These are phyloP conservation scores for Penicillium bovifimosum DNA, from an alignment of 495 filamentous ascomycete genomes.

Conservation along the genomic window DNA sequence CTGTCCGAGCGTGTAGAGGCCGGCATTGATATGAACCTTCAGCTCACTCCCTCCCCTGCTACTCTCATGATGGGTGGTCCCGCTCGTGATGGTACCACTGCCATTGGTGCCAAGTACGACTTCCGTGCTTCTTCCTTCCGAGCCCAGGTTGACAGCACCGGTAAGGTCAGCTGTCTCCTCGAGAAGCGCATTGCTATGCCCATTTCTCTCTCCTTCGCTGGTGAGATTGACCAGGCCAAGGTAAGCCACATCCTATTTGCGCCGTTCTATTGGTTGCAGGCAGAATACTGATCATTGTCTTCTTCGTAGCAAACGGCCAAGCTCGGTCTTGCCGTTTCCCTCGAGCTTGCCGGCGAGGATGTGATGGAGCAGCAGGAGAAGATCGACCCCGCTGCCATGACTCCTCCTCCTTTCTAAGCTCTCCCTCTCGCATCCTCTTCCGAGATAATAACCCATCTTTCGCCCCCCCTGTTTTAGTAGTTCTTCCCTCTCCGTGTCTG, in stretches of 20 bases:
- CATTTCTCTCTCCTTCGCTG: conserved; percentile 87
- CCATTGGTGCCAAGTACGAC: conserved; percentile 95
- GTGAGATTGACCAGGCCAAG: conserved; percentile 94
- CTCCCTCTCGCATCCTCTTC: conserved; percentile 7
- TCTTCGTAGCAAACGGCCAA: conserved; percentile 78
- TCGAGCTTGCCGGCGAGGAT: conserved; percentile 85
- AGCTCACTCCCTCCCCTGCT: conserved; percentile 60
- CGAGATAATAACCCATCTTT: conserved; percentile 30
- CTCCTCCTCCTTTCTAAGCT: conserved; percentile 51
- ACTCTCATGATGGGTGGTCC: conserved; percentile 63
- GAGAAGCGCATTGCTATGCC: conserved; percentile 93
- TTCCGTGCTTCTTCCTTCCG: conserved; percentile 92
- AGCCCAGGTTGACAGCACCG: conserved; percentile 90
- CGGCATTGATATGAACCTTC: conserved; percentile 89
- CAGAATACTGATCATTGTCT: conserved; percentile 8
- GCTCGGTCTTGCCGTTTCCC: conserved; percentile 87
- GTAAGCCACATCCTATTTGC: conserved; percentile 46
- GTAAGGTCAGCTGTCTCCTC: conserved; percentile 84
- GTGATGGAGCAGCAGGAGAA: conserved; percentile 88
- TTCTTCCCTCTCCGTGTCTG: conserved; percentile 36
- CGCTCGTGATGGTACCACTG: conserved; percentile 80
- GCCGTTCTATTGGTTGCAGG: neutral
- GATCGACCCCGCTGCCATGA: conserved; percentile 42
- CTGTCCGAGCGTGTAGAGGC: conserved; percentile 95
- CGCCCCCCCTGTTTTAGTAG: conserved; percentile 44